Conservation (phyloP, 371 early-diverging fungal genomes). For the Actinomortierella wolfii region DNA sequence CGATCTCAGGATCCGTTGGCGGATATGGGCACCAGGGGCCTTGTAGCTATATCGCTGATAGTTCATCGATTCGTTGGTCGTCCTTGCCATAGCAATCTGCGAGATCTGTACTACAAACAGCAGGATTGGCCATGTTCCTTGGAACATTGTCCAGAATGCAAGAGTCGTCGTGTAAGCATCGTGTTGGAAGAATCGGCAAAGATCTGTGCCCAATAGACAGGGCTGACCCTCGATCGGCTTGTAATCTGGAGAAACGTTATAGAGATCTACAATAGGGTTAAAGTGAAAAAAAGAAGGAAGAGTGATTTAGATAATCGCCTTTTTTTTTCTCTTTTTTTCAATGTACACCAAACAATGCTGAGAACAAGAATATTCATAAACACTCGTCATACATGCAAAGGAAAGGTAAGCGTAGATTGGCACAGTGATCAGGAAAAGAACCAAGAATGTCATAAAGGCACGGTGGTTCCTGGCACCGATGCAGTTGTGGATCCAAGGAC, state of each 20-base stretch:
- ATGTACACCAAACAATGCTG: background rate
- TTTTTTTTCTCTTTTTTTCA: background rate
- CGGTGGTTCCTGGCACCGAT: constrained; percentile 89
- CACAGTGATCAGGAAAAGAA: constrained; percentile 63
- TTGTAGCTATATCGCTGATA: constrained; percentile 59
- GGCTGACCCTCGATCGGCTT: constrained; percentile 50
- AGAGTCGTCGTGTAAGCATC: constrained; percentile 76
- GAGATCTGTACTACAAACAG: constrained; percentile 76
- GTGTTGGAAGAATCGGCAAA: constrained; percentile 75
- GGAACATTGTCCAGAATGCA: constrained; percentile 72
- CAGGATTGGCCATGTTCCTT: constrained; percentile 82
- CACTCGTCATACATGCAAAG: constrained; percentile 62
- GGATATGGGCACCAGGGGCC: constrained; percentile 44
- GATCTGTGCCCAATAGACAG: constrained; percentile 62
- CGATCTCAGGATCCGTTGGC: constrained; percentile 46
- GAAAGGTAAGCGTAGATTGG: constrained; percentile 63
- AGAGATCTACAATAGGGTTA: background rate
- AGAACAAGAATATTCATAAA: background rate
- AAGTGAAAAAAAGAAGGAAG: background rate
- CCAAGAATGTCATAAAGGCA: constrained; percentile 79
- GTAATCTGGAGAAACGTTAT: constrained; percentile 24
- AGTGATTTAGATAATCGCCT: background rate
- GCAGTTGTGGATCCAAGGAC: constrained; percentile 95
- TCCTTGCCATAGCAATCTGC: constrained; percentile 78
- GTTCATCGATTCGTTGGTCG: constrained; percentile 92